Percentiles rank a stretch among this genome's conserved stretches.
Conservation (phyloP, 1,284 basidiomycete genomes). For the Jaminaea rosea region DNA sequence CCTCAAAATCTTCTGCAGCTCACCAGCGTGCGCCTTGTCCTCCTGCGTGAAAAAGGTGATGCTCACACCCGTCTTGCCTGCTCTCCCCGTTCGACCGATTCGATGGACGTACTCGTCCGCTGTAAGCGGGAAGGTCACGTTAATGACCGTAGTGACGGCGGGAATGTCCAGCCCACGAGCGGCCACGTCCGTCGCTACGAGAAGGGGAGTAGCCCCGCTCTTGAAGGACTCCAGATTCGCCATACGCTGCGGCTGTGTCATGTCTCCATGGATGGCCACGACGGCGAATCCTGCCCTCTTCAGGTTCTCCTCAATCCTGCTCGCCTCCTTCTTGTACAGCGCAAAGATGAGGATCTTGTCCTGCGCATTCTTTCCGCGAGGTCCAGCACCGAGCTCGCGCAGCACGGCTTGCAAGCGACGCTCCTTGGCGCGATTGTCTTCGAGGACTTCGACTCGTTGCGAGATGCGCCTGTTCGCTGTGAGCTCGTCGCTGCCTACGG, state of each 20-base stretch:
- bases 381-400: slow-evolving; percentile 39
- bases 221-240: slow-evolving; percentile 84
- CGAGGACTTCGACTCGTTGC: slow-evolving; percentile 75
- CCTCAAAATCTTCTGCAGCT: slow-evolving; percentile 79
- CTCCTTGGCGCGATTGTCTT: slow-evolving; percentile 80
- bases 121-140: slow-evolving; percentile 87
- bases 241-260: slow-evolving; percentile 77
- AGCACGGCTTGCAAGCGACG: slow-evolving; percentile 48
- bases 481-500: slow-evolving; percentile 89
- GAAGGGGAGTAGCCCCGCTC: slow-evolving; percentile 66
- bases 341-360: slow-evolving; percentile 85
- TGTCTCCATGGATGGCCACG: slow-evolving; percentile 83
- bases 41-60: slow-evolving; percentile 80
- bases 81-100: slow-evolving; percentile 90
- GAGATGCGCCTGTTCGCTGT: slow-evolving; percentile 84
- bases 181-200: slow-evolving; percentile 96
- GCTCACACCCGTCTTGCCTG: slow-evolving; percentile 79
- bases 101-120: slow-evolving; percentile 80
- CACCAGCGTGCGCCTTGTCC: slow-evolving; percentile 70
- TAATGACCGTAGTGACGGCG: slow-evolving; percentile 65
- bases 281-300: slow-evolving; percentile 71
- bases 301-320: slow-evolving; percentile 75
- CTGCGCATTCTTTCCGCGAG: slow-evolving; percentile 52
- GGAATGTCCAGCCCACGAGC: slow-evolving; percentile 95
- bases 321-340: slow-evolving; percentile 90